phyloP scores from a whole-genome alignment of 2,329 filamentous ascomycete genomes.

The Aspergillus ochraceoroseus region DNA sequence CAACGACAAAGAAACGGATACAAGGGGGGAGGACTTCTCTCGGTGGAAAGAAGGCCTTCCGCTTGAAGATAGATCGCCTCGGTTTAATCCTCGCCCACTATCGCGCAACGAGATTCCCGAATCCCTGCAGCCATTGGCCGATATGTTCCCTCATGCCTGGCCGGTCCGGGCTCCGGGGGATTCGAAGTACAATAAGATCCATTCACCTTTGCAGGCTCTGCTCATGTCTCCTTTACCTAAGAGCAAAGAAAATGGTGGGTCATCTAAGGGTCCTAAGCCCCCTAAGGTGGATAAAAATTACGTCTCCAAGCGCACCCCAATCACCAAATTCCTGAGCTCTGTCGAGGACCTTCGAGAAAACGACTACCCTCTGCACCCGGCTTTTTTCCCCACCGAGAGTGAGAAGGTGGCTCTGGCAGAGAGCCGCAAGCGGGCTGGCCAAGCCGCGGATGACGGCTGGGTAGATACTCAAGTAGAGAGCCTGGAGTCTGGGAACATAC shows the following conservation, averaged over 20 bases:
- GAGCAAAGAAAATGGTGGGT: slow-evolving; percentile 59
- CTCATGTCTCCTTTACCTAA: slow-evolving; percentile 69
- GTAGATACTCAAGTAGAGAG: slow-evolving; percentile 67
- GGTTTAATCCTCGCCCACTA: slow-evolving; percentile 35
- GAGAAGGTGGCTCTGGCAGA: slow-evolving; percentile 53
- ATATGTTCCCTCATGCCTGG: slow-evolving; percentile 85
- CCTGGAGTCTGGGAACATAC: slow-evolving; percentile 62
- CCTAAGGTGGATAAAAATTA: slow-evolving; percentile 61
- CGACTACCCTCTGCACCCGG: slow-evolving; percentile 79
- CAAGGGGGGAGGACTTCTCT: slow-evolving; percentile 31
- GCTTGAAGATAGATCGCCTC: slow-evolving; percentile 29
- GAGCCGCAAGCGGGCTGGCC: slow-evolving; percentile 49
- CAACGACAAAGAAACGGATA: slow-evolving; percentile 23
- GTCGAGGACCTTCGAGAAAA: slow-evolving; percentile 73
- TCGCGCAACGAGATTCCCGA: slow-evolving; percentile 38
- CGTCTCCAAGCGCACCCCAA: slow-evolving; percentile 70
- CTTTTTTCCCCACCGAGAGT: slow-evolving; percentile 57
- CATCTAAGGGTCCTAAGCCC: slow-evolving; percentile 52
- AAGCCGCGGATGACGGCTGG: slow-evolving; percentile 64
- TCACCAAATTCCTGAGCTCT: slow-evolving; percentile 71
- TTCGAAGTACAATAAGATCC: slow-evolving; percentile 70
- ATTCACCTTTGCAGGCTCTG: slow-evolving; percentile 82
- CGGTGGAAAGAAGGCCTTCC: slow-evolving; percentile 41
- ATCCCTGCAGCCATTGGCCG: slow-evolving; percentile 62
- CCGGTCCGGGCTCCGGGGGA: slow-evolving; percentile 84